phyloP scores from a whole-genome alignment of 345 rosid species.

The Boechera retrofracta region DNA sequence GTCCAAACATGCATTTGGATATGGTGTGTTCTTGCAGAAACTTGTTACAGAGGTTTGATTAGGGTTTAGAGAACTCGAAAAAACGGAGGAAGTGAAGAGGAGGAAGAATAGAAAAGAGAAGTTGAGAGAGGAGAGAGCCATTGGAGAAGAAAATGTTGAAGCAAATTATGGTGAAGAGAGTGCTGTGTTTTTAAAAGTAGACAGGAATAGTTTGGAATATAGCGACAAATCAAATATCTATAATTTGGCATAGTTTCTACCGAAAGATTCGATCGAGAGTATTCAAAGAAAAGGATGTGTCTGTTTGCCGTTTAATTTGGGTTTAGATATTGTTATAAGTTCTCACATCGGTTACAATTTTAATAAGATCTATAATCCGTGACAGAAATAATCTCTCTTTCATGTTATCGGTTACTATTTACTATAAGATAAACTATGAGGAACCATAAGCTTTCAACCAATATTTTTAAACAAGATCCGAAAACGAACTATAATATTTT shows the following conservation, averaged over 20 bases:
- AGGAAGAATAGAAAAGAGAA: constrained; percentile 45
- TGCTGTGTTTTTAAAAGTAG: constrained; percentile 8
- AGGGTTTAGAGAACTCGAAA: constrained; percentile 40
- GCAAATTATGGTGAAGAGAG: constrained; percentile 24
- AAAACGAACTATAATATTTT: too few species aligned
- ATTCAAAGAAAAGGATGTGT: not conserved
- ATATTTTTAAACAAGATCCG: too few species aligned
- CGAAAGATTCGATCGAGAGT: too few species aligned
- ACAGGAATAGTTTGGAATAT: not conserved
- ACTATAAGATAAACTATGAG: not conserved
- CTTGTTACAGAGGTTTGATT: constrained; percentile 46
- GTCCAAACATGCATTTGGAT: constrained; percentile 68
- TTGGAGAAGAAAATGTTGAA: constrained; percentile 35
- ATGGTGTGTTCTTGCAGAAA: constrained; percentile 67
- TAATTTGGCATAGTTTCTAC: not conserved
- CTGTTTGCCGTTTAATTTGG: not conserved
- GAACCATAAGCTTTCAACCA: too few species aligned
- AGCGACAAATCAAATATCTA: constrained; percentile 9
- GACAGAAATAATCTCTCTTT: not conserved
- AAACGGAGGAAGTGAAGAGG: constrained; percentile 40
- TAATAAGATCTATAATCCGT: not conserved
- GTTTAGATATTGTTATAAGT: not conserved
- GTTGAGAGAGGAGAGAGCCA: constrained; percentile 51
- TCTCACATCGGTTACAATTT: not conserved
- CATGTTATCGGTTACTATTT: not conserved